These are phyloP conservation scores for Paramecium octaurelia DNA, from an alignment of 73 alveolate species.

Conservation along the genomic window DNA sequence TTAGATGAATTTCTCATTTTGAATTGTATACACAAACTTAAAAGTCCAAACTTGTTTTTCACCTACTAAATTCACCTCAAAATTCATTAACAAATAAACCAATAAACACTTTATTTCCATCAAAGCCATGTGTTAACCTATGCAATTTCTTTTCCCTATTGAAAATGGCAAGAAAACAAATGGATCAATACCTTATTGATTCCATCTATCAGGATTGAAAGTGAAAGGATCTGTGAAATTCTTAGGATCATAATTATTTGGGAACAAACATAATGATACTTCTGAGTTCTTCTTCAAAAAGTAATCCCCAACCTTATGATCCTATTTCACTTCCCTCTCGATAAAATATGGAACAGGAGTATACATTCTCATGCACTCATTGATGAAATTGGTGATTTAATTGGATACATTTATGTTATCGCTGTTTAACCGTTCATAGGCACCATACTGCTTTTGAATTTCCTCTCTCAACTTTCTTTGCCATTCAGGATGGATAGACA, in stretches of 20 bases:
- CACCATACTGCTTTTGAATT: not conserved
- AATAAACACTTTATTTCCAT: constrained; percentile 41
- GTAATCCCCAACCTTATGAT: constrained; percentile 49
- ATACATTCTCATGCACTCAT: constrained; percentile 57
- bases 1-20: not conserved
- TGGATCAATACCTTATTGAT: not conserved
- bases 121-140: constrained; percentile 23
- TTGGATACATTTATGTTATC: not conserved
- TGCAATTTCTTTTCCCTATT: constrained; percentile 31
- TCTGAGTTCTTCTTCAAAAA: not conserved
- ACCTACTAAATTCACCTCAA: not conserved
- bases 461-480: not conserved
- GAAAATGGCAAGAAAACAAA: constrained; percentile 50
- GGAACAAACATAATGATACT: not conserved
- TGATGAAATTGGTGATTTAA: not conserved
- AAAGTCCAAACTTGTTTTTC: not conserved
- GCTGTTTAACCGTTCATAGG: not conserved
- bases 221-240: not conserved
- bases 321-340: constrained; percentile 39
- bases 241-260: not conserved
- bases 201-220: constrained; percentile 56
- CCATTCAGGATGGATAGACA: not conserved
- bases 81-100: constrained; percentile 20
- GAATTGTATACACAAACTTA: constrained; percentile 32
- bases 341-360: constrained; percentile 37